These are phyloP conservation scores for Agapanthus africanus DNA, from an alignment of 106 monocot species.

Conservation along the genomic window DNA sequence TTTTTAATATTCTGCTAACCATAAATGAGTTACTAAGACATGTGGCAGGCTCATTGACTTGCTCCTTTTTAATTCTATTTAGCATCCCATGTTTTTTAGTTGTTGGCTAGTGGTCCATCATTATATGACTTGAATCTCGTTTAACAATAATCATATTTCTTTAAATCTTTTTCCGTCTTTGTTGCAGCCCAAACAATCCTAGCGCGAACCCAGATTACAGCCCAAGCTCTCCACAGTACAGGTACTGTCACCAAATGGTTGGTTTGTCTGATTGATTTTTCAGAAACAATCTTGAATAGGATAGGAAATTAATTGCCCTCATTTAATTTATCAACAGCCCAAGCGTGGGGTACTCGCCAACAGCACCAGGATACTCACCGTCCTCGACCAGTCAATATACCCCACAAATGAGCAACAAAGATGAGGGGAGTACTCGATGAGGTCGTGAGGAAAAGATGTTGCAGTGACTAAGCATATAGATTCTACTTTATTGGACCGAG, in stretches of 20 bases:
- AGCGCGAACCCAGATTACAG: conserved; percentile 74
- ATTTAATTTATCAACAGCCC: conserved; percentile 44
- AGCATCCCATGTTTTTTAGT: not conserved
- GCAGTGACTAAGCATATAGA: too few species aligned
- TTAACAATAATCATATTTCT: not conserved
- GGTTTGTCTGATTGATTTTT: not conserved
- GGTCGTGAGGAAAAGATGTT: not conserved
- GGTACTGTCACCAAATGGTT: conserved; percentile 23
- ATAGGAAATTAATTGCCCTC: not conserved
- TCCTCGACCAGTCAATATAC: conserved; percentile 87
- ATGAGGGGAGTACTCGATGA: conserved; percentile 39
- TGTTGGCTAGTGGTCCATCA: not conserved
- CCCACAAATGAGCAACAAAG: conserved; percentile 66
- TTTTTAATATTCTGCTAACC: too few species aligned
- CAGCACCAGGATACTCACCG: conserved; percentile 86
- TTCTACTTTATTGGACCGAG: too few species aligned
- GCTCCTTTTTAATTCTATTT: not conserved
- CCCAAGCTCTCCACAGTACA: conserved; percentile 87
- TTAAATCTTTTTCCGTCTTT: not conserved
- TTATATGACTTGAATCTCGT: not conserved
- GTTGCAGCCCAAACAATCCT: conserved; percentile 31
- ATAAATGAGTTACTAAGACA: too few species aligned
- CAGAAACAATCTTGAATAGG: not conserved
- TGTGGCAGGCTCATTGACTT: not conserved
- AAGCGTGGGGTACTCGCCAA: conserved; percentile 91